These are phyloP conservation scores for Umbelopsis ramanniana DNA, from an alignment of 192 early-diverging fungal species.

Conservation along the genomic window DNA sequence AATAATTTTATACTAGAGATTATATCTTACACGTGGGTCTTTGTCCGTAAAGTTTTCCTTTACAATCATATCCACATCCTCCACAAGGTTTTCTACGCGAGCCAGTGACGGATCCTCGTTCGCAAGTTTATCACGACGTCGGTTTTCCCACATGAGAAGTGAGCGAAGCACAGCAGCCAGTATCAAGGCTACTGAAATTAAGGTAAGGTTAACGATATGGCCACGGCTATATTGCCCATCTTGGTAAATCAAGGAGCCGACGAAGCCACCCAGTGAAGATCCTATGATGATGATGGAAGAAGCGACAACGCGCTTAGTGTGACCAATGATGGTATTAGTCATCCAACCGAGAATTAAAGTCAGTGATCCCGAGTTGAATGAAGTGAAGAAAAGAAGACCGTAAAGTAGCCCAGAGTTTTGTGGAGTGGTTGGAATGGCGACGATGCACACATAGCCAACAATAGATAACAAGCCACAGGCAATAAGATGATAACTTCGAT, in stretches of 20 bases:
- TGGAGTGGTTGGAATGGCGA: constrained; percentile 10
- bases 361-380: constrained; percentile 21
- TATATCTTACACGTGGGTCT: constrained; percentile 13
- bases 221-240: constrained; percentile 11
- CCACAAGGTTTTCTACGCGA: background rate
- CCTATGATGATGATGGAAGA: constrained; percentile 35
- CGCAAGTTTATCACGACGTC: constrained; percentile 14
- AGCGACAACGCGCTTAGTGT: constrained; percentile 30
- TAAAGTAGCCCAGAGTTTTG: background rate
- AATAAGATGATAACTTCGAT: constrained; percentile 24
- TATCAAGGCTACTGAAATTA: background rate
- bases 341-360: constrained; percentile 25
- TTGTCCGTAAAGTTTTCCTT: constrained; percentile 23
- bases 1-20: background rate
- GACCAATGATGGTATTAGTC: constrained; percentile 29
- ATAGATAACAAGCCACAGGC: background rate
- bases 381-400: constrained; percentile 13
- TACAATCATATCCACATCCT: constrained; percentile 5
- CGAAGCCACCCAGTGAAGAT: constrained; percentile 29
- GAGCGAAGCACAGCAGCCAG: constrained; percentile 5
- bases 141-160: constrained; percentile 19
- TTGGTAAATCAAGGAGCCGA: constrained; percentile 24
- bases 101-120: background rate
- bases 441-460: constrained; percentile 4
- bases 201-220: constrained; percentile 10